A percentile compares a stretch with the other conserved stretches of the same genome.
These are phyloP conservation scores for Vaccinium myrtillus DNA, from an alignment of 148 eudicot species.

Conservation along the genomic window DNA sequence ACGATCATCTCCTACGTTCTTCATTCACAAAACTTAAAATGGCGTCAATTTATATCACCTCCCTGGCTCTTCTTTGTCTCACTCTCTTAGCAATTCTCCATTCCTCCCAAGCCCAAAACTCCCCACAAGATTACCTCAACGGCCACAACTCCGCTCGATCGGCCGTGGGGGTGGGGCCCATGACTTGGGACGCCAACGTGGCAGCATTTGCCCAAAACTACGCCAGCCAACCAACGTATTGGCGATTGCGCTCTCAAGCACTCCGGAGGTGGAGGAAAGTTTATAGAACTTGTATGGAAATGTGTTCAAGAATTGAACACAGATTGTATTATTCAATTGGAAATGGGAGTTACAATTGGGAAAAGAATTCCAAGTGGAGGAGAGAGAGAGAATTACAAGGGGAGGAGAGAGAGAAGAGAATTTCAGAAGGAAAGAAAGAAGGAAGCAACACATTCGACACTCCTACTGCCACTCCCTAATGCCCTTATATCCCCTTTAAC, in stretches of 20 bases:
- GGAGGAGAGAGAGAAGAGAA: too few relatives aligned
- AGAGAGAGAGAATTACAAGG: too few relatives aligned
- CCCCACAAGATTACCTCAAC: not conserved
- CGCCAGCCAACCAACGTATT: not conserved
- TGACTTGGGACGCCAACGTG: constrained; percentile 21
- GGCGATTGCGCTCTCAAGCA: constrained; percentile 17
- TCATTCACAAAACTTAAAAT: not conserved
- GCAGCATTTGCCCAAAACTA: constrained; percentile 26
- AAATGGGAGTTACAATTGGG: too few relatives aligned
- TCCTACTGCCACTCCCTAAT: too few relatives aligned
- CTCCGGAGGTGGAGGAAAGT: not conserved
- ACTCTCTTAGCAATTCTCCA: not conserved
- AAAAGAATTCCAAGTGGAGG: too few relatives aligned
- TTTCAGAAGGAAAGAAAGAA: too few relatives aligned
- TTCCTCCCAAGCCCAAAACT: not conserved
- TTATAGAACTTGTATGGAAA: too few relatives aligned
- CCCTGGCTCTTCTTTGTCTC: not conserved
- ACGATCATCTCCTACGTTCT: too few relatives aligned
- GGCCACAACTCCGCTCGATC: not conserved
- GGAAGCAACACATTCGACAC: too few relatives aligned
- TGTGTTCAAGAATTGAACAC: too few relatives aligned
- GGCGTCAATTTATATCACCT: not conserved
- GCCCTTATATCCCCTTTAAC: too few relatives aligned
- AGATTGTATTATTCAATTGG: too few relatives aligned
- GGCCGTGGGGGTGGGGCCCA: not conserved